Evolutionary conservation across 176 grass and related monocot genomes (phyloP).

Genomic region (Triticum urartu): DNA sequence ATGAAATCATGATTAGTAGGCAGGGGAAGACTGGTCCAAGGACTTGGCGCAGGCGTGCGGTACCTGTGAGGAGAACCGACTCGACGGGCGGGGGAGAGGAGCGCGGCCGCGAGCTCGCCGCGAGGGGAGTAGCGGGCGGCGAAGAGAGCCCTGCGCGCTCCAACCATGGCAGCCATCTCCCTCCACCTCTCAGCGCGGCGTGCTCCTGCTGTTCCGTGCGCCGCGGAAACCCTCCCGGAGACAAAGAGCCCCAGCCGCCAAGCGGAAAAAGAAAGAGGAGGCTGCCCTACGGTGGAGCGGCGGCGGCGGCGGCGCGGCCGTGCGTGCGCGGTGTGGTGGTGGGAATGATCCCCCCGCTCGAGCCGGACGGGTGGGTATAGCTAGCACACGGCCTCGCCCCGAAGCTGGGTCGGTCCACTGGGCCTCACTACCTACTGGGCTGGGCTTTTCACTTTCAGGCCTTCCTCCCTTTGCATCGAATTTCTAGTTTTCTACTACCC

Average conservation of each 20-base stretch:
- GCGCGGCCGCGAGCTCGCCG: constrained; percentile 14
- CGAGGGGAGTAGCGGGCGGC: constrained; percentile 39
- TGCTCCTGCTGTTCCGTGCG: constrained; percentile 31
- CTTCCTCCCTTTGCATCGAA: not conserved
- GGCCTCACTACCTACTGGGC: not conserved
- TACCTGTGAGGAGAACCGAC: constrained; percentile 34
- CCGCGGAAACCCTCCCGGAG: constrained; percentile 12
- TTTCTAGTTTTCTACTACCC: not conserved
- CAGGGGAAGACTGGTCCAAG: not conserved
- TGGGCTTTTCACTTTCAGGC: not conserved
- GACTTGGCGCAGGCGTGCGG: not conserved
- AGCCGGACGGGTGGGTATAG: not conserved
- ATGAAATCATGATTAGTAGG: not conserved
- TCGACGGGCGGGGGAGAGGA: not conserved
- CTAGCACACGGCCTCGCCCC: not conserved
- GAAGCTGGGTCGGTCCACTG: not conserved
- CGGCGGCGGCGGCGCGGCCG: not conserved
- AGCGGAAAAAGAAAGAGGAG: too few relatives aligned
- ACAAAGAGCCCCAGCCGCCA: not conserved
- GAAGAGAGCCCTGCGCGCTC: constrained; percentile 47
- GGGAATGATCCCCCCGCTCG: not conserved
- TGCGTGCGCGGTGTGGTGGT: not conserved
- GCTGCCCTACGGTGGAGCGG: not conserved
- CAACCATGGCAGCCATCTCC: constrained; percentile 51
- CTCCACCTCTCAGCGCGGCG: not conserved